Evolutionary conservation across 345 rosid species (phyloP).

Genomic region (Diplotaxis tenuifolia): DNA sequence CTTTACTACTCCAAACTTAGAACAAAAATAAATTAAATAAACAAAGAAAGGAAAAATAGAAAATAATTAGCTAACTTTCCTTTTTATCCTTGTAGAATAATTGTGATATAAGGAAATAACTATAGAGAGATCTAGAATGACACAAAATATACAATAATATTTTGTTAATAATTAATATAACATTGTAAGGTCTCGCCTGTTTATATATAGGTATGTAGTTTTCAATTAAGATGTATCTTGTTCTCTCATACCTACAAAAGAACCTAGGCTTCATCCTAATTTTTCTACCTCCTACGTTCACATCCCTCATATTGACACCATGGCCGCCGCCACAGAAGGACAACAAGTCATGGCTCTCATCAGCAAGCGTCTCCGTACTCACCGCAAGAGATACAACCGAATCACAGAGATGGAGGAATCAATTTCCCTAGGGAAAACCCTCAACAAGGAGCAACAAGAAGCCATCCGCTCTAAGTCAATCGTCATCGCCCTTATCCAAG

Average conservation of each 20-base stretch:
- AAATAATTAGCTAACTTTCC: too few relatives aligned
- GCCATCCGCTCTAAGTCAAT: constrained; percentile 75
- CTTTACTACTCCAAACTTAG: too few relatives aligned
- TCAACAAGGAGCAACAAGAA: constrained; percentile 74
- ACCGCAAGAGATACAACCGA: constrained; percentile 76
- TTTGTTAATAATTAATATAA: background rate
- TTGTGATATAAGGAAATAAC: background rate
- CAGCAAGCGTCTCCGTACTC: constrained; percentile 80
- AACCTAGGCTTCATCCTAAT: background rate
- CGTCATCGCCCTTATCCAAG: constrained; percentile 62
- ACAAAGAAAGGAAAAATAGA: too few relatives aligned
- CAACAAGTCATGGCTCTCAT: constrained; percentile 50
- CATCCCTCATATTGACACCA: background rate
- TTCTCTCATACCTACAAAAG: background rate
- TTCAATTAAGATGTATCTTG: background rate
- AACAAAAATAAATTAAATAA: too few relatives aligned
- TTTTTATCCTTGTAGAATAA: too few relatives aligned
- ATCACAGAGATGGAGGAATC: constrained; percentile 50
- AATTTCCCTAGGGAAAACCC: too few relatives aligned
- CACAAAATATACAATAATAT: background rate
- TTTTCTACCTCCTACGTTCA: background rate
- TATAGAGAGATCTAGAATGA: background rate
- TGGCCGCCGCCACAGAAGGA: background rate
- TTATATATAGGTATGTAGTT: background rate
- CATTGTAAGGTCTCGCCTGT: background rate